These are phyloP conservation scores for Fagopyrum tataricum DNA, from an alignment of 148 eudicot genomes.

Conservation along the genomic window DNA sequence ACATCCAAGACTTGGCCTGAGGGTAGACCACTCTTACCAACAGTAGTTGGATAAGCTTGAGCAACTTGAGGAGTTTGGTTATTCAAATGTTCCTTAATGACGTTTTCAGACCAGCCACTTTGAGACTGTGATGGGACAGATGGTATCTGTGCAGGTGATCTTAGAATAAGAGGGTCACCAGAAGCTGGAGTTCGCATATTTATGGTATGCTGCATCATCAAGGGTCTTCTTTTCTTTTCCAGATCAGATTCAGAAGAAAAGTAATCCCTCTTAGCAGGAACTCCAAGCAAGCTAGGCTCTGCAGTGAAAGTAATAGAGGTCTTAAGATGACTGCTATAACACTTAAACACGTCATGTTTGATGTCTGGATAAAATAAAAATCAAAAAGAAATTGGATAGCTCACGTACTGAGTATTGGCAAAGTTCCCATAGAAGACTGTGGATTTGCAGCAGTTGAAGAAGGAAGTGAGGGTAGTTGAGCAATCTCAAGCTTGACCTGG, in stretches of 20 bases:
- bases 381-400: slow-evolving; percentile 10
- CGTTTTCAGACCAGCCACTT: slow-evolving; percentile 52
- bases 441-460: slow-evolving; percentile 35
- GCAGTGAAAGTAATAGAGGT: slow-evolving; percentile 12
- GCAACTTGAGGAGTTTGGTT: slow-evolving; percentile 24
- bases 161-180: slow-evolving; percentile 57
- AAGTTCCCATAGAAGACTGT: slow-evolving; percentile 24
- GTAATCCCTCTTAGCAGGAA: slow-evolving; percentile 53
- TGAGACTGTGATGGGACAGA: slow-evolving; percentile 27
- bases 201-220: slow-evolving; percentile 25
- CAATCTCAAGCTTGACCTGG: slow-evolving; percentile 41
- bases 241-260: slow-evolving; percentile 26
- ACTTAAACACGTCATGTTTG: background rate
- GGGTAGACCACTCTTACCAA: slow-evolving; percentile 26
- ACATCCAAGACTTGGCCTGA: slow-evolving; percentile 29
- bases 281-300: slow-evolving; percentile 89
- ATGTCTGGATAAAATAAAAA: background rate
- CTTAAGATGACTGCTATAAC: slow-evolving; percentile 11
- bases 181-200: slow-evolving; percentile 32
- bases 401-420: slow-evolving; percentile 58
- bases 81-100: slow-evolving; percentile 28
- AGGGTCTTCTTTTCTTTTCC: slow-evolving; percentile 33
- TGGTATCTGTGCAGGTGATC: slow-evolving; percentile 43
- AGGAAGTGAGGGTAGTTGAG: slow-evolving; percentile 35
- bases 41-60: slow-evolving; percentile 27